Percentiles rank a stretch among this genome's conserved stretches.
Conservation (phyloP, 805 yeast species). For the Yarrowia sp. region DNA sequence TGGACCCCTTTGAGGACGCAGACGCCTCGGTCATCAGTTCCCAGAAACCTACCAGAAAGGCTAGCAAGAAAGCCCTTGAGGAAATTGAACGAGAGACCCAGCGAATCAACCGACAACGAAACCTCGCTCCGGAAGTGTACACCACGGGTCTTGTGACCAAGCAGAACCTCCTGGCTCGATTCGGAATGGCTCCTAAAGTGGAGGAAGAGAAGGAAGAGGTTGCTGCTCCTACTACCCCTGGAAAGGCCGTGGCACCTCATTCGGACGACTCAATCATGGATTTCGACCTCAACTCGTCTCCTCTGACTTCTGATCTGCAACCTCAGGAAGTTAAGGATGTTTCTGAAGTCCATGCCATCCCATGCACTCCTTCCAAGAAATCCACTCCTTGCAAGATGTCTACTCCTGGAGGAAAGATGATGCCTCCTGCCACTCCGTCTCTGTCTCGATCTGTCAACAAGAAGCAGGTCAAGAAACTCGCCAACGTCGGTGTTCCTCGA, state of each 20-base stretch:
- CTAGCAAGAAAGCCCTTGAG: conserved; percentile 43
- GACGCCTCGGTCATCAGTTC: conserved; percentile 4
- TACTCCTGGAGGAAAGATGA: not conserved
- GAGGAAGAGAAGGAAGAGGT: not conserved
- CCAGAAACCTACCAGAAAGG: conserved; percentile 33
- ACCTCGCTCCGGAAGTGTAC: conserved; percentile 44
- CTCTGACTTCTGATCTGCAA: conserved; percentile 11
- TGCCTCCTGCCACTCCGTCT: conserved; percentile 16
- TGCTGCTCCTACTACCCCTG: conserved; percentile 11
- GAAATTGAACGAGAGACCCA: conserved; percentile 42
- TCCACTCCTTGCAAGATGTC: too few species aligned
- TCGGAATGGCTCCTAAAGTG: conserved; percentile 8
- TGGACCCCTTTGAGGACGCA: conserved; percentile 28
- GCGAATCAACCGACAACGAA: conserved; percentile 43
- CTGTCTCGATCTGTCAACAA: conserved; percentile 24
- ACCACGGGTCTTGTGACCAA: conserved; percentile 39
- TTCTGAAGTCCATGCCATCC: not conserved
- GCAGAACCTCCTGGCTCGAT: conserved; percentile 18
- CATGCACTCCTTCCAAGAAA: not conserved
- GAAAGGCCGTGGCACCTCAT: not conserved
- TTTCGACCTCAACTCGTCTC: conserved; percentile 3
- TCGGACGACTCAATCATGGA: conserved; percentile 23
- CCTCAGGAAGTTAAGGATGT: conserved; percentile 15
- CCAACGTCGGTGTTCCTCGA: conserved; percentile 25
- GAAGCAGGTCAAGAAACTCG: conserved; percentile 28